A percentile compares a stretch with the other conserved stretches of the same genome.
phyloP scores from a whole-genome alignment of 2,329 filamentous ascomycete species.

The Coleophoma cylindrospora region DNA sequence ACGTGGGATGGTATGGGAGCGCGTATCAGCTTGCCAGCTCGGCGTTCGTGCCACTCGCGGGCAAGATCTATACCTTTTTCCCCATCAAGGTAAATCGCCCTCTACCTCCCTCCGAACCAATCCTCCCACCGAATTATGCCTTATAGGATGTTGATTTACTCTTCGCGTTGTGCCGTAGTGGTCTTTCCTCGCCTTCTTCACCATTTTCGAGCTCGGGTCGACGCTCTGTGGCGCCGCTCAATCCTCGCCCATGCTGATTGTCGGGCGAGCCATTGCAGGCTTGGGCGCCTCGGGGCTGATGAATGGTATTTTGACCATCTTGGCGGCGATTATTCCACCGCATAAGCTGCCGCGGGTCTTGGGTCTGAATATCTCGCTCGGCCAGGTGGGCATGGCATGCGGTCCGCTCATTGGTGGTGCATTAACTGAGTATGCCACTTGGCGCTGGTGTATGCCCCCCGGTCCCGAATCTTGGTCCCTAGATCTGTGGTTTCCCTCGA shows the following conservation, averaged over 20 bases:
- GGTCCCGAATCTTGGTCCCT: no score
- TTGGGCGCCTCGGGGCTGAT: slow-evolving; percentile 45
- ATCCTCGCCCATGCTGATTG: slow-evolving; percentile 46
- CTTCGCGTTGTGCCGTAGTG: no score
- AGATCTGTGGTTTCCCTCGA: background rate
- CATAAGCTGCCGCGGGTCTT: slow-evolving; percentile 9
- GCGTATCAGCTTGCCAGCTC: slow-evolving; percentile 43
- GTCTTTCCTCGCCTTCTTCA: slow-evolving; percentile 35
- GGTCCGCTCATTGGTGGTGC: slow-evolving; percentile 29
- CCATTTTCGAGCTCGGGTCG: slow-evolving; percentile 50
- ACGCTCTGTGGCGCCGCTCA: slow-evolving; percentile 45
- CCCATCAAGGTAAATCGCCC: slow-evolving; percentile 23
- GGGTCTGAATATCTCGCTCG: slow-evolving; percentile 1
- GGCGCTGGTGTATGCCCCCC: slow-evolving; percentile 20
- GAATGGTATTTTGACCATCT: slow-evolving; percentile 47
- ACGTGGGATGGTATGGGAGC: slow-evolving; percentile 52
- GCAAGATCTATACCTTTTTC: slow-evolving; percentile 43
- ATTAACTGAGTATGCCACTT: slow-evolving; percentile 29
- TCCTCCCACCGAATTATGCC: background rate
- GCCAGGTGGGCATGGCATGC: slow-evolving; percentile 15
- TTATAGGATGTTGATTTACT: slow-evolving; percentile 20
- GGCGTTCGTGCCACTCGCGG: slow-evolving; percentile 44
- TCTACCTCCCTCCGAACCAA: background rate
- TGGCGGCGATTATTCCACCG: slow-evolving; percentile 30
- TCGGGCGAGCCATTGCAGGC: slow-evolving; percentile 49